Evolutionary conservation across 2,329 filamentous ascomycete species (phyloP).

Genomic region (Talaromyces piceae): DNA sequence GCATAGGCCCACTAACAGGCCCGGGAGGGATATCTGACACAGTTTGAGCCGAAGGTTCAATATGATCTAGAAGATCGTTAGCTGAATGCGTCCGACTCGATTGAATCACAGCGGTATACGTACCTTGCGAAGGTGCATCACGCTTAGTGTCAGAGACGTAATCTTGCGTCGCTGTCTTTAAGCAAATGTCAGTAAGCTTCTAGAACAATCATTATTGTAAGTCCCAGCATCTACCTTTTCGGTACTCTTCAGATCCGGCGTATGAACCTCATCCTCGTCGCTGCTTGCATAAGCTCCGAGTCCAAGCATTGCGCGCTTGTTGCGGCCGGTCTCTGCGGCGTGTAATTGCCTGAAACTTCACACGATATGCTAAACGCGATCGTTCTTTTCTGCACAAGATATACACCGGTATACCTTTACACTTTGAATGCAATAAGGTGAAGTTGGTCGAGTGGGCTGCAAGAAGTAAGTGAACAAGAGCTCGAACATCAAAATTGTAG

Average conservation of each 20-base stretch:
- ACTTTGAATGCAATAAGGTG: background rate
- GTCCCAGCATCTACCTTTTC: conserved; percentile 19
- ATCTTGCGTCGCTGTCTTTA: no score
- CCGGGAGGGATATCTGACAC: conserved; percentile 1
- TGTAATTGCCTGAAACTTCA: background rate
- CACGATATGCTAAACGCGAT: no score
- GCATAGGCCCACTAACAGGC: conserved; percentile 21
- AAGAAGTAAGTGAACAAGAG: background rate
- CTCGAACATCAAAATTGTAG: background rate
- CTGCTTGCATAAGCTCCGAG: conserved; percentile 40
- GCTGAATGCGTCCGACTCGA: background rate
- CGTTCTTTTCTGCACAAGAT: no score
- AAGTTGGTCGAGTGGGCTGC: background rate
- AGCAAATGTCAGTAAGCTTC: no score
- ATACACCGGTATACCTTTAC: background rate
- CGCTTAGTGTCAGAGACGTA: background rate
- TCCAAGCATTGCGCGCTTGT: conserved; percentile 27
- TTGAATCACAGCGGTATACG: background rate
- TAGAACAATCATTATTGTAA: no score
- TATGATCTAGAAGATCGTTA: background rate
- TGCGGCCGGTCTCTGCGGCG: background rate
- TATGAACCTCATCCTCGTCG: conserved; percentile 35
- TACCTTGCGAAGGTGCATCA: background rate
- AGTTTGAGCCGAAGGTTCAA: background rate
- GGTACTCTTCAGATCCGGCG: conserved; percentile 10